These are phyloP conservation scores for Lathyrus oleraceus DNA, from an alignment of 306 rosid genomes.

Conservation along the genomic window DNA sequence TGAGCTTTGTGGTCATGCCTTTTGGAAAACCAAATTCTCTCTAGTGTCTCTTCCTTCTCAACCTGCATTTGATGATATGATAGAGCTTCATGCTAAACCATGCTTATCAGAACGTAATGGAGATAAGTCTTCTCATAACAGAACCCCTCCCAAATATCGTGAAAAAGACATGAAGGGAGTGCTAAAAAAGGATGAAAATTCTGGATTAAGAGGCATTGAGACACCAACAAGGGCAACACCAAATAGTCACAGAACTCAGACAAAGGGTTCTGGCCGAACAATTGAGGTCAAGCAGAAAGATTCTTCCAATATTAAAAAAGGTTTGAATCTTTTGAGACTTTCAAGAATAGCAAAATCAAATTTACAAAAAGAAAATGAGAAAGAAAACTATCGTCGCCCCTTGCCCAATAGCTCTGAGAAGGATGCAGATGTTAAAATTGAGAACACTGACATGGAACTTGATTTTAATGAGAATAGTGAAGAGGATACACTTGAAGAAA, in stretches of 20 bases:
- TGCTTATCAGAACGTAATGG: constrained; percentile 81
- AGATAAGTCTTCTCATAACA: constrained; percentile 65
- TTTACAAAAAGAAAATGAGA: constrained; percentile 91
- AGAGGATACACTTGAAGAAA: constrained; percentile 80
- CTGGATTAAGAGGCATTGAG: constrained; percentile 61
- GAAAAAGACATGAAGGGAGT: constrained; percentile 71
- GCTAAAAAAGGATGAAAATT: constrained; percentile 73
- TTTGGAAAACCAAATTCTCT: constrained; percentile 75
- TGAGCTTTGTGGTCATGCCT: constrained; percentile 90
- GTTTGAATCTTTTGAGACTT: constrained; percentile 81
- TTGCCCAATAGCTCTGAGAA: constrained; percentile 63
- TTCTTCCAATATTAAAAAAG: constrained; percentile 56
- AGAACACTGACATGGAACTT: constrained; percentile 97
- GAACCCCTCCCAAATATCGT: constrained; percentile 80
- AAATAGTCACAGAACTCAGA: constrained; percentile 61
- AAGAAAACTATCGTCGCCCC: constrained; percentile 93
- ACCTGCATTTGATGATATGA: constrained; percentile 87
- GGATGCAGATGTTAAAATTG: constrained; percentile 90
- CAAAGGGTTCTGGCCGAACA: constrained; percentile 70
- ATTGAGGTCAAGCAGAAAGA: constrained; percentile 68
- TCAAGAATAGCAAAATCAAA: constrained; percentile 90
- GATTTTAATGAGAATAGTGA: constrained; percentile 87
- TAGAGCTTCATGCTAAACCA: constrained; percentile 63
- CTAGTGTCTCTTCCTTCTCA: constrained; percentile 72
- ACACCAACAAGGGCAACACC: constrained; percentile 77